Conservation (phyloP, 2,329 filamentous ascomycete species). For the Lasiodiplodia theobromae region DNA sequence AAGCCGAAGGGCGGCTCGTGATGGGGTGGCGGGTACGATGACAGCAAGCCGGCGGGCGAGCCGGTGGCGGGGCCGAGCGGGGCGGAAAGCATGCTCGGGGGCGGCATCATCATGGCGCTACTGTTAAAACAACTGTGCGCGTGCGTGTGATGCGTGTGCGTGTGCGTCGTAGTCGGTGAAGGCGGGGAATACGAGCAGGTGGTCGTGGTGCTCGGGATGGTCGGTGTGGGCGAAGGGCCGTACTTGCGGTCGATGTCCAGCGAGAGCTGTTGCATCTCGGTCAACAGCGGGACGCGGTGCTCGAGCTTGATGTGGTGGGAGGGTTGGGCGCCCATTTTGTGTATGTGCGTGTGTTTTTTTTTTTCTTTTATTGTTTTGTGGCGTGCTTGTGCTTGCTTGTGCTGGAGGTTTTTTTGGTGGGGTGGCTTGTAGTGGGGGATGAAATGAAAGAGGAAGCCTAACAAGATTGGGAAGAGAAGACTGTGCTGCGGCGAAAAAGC, state of each 20-base stretch:
- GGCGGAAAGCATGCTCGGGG: background rate
- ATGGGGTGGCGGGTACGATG: background rate
- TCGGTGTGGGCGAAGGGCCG: background rate
- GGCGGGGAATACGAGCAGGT: background rate
- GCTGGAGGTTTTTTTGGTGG: background rate
- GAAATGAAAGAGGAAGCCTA: background rate
- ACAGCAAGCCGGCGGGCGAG: background rate
- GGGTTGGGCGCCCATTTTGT: slow-evolving; percentile 8
- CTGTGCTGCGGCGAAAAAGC: too few species aligned
- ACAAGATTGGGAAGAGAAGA: background rate
- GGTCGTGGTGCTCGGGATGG: background rate
- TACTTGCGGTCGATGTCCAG: background rate
- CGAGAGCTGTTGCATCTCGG: slow-evolving; percentile 17
- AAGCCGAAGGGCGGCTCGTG: background rate
- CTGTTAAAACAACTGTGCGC: too few species aligned
- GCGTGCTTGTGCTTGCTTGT: background rate
- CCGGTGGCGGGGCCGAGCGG: background rate
- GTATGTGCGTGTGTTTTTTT: background rate
- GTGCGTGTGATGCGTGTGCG: too few species aligned
- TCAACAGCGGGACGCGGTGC: slow-evolving; percentile 5
- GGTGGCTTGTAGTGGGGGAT: background rate
- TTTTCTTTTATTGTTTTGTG: background rate
- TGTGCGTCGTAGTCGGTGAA: background rate
- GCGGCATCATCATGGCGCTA: background rate
- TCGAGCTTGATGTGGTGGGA: slow-evolving; percentile 2